Base-by-base conservation (phyloP, 352 stramenopile species). In the Lagenidium sp. region DNA sequence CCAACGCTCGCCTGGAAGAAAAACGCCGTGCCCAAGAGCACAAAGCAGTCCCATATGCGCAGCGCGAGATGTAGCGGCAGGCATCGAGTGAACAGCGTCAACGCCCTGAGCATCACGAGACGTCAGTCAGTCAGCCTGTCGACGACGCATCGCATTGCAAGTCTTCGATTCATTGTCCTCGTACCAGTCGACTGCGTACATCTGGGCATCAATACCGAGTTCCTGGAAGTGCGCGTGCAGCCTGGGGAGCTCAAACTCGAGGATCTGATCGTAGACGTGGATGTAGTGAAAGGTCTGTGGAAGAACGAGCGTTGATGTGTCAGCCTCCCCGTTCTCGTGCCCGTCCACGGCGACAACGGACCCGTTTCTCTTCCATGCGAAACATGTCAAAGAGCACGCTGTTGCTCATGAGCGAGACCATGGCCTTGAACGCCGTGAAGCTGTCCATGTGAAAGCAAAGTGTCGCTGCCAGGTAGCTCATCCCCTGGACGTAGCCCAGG, bases 381-480 rank as follows among this genome's bases (percentile, higher is more conserved):
- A 90, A 93, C 77, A 93, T 87, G 52, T 93, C 80, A 39, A 93
- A 93, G n/a, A 93, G 57, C 18, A 91, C 45, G 28, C 69, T 88
- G 35, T 76, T 87, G 48, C 78, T 91, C 63, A 93, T 80, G 30
- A 93, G 59, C 23, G 75, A 71, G 21, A 82, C 78, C 39, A 93
- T 56, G 15, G 78, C 78, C 54, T 89, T 89, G 55, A 93, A 93
- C 30, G 81, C 81, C 38, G 76, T 78, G 43, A 91, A 93, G 56
- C 72, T 89, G 50, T 93, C 81, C 75, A 93, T 86, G 54, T 93
- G 81, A 38, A 93, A 84, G 48, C 81, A 93, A 31, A 93, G 36
- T 5, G 74, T 68, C 7, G 81, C 81, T 4, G 81, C 81, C n/a
- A 93, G 57, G 35, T 93, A 93, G 53, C 78, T 91, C 81, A 93